A percentile compares a stretch with the other conserved stretches of the same genome.
Conservation (phyloP, 2,329 filamentous ascomycete species). For the Daldinia sp. region DNA sequence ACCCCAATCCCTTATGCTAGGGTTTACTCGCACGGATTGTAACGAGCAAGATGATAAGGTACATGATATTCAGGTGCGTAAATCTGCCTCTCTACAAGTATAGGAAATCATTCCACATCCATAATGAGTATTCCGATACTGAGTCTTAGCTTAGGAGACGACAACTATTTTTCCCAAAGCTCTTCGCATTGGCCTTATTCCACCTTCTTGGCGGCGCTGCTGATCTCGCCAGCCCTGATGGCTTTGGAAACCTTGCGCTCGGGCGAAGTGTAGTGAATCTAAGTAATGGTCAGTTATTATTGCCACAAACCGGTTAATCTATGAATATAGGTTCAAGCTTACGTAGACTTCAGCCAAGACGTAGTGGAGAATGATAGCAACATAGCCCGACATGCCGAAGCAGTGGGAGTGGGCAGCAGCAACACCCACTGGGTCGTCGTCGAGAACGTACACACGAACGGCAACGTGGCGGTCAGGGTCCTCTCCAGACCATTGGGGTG, state of each 20-base stretch:
- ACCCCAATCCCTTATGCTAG: not conserved
- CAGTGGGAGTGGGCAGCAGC: constrained; percentile 55
- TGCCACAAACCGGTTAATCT: not conserved
- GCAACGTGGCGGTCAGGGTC: constrained; percentile 41
- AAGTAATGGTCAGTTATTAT: not conserved
- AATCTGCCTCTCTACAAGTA: not conserved
- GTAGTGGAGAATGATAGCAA: constrained; percentile 61
- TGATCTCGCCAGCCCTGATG: not conserved
- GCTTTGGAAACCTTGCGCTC: not conserved
- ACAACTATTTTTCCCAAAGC: not conserved
- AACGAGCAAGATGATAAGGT: not conserved
- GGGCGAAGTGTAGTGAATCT: constrained; percentile 15
- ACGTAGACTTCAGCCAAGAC: constrained; percentile 59
- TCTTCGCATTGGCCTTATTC: constrained; percentile 1
- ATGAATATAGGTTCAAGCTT: constrained; percentile 27
- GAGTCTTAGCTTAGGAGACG: not conserved
- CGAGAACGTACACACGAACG: constrained; percentile 47
- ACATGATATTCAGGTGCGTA: not conserved
- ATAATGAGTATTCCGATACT: not conserved
- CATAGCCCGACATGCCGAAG: constrained; percentile 63
- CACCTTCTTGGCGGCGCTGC: not conserved
- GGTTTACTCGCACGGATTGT: not conserved
- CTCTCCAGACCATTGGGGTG: constrained; percentile 47
- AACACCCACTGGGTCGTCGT: constrained; percentile 42
- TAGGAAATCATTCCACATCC: not conserved